Evolutionary conservation across 306 rosid genomes (phyloP), one percentile per base, ranked within the genome.

Genomic region (Astragalus glycyphyllos): DNA sequence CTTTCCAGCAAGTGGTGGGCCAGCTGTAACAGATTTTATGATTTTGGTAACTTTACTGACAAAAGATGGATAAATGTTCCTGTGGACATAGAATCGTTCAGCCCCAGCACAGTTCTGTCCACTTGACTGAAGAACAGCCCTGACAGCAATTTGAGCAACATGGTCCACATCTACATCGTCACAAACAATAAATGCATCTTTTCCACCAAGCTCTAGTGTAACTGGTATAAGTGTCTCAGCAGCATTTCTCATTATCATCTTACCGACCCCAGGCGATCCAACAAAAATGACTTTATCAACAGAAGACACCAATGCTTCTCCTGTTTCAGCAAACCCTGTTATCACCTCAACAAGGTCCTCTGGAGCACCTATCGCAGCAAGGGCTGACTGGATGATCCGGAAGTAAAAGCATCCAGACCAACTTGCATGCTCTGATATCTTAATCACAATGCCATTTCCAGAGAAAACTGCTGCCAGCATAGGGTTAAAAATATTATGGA

Each of bases 71-170:
- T 91, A 87, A 57, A 94, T 77, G 58, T 83, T 84, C 87, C 70
- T 76, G 68, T 89, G 97, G 73, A 91, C 97, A 81, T 89, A 94
- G 82, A 91, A 87, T 69, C 99, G 85, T 83, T 94, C 97, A 63
- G 97, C 99, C 70, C 99, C 99, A 44, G 97, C 97, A 74, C 96
- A 94, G 71, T 94, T 94, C 77, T 94, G 99, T 76, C 97, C 99
- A 79, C 96, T 89, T 71, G 97, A 89, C 84, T 92, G 97, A 74
- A 94, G 94, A 51, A 81, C 87, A 71, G 88, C 97, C 80, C 99
- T 83, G 83, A 79, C 96, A 67, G 99, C 97, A 85, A 94, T 85
- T 80, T 86, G 92, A 73, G 94, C 91, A 70, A 86, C 99, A 51
- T 74, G 91, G 51, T 94, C 91, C 87, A 89, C 87, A 86, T 94